Percentiles rank a stretch among this genome's conserved stretches.
phyloP scores from a whole-genome alignment of 441 rosid species.

The Heliophila coronopifolia region DNA sequence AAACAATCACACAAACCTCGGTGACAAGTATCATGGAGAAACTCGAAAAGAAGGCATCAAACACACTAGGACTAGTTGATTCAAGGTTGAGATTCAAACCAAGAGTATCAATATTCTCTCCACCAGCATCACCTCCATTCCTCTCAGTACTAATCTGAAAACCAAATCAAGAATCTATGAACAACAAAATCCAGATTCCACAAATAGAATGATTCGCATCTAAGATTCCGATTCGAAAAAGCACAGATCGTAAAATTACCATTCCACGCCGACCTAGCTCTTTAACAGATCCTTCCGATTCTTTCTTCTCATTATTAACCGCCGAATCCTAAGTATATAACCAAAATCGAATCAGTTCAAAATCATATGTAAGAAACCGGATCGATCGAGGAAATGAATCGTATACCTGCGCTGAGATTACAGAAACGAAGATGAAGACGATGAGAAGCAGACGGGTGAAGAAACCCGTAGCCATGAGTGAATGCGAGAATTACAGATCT shows the following conservation, averaged over 20 bases:
- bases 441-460: conserved; percentile 28
- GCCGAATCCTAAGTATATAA: conserved; percentile 40
- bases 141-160: conserved; percentile 42
- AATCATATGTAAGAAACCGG: not conserved
- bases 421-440: conserved; percentile 26
- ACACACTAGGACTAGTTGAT: conserved; percentile 65
- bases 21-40: conserved; percentile 89
- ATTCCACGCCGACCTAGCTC: conserved; percentile 94
- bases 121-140: conserved; percentile 30
- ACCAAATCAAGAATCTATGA: conserved; percentile 5
- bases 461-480: conserved; percentile 43
- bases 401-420: conserved; percentile 43
- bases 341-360: not conserved
- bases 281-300: conserved; percentile 35
- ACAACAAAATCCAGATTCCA: conserved; percentile 5
- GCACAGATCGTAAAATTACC: conserved; percentile 38
- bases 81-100: conserved; percentile 47
- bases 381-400: not conserved
- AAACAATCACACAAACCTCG: conserved; percentile 53
- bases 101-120: conserved; percentile 32
- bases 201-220: not conserved
- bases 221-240: conserved; percentile 3
- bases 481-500: conserved; percentile 13
- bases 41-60: conserved; percentile 89
- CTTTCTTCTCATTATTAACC: conserved; percentile 41